phyloP scores from a whole-genome alignment of 129 eudicot genomes.

The sunflower (Helianthus annuus) region HanXRQr2.0-SUNRISE NC_035448.2:200546425-200546924 shows the following conservation, averaged over 20 bases:
- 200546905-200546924: no score
- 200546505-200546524: conserved; percentile 24
- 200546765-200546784: no score
- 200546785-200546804: no score
- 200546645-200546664: conserved; percentile 33
- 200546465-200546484: conserved; percentile 38
- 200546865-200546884: no score
- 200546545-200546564: conserved; percentile 71
- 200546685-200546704: conserved; percentile 82
- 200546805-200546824: no score
- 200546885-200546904: no score
- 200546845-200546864: no score
- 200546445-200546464: conserved; percentile 52
- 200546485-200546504: conserved; percentile 36
- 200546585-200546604: conserved; percentile 29
- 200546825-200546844: no score
- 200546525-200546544: conserved; percentile 82
- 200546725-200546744: conserved; percentile 15
- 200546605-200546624: conserved; percentile 15
- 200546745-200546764: not conserved
- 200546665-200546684: conserved; percentile 41
- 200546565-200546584: conserved; percentile 15
- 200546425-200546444: conserved; percentile 38
- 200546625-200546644: conserved; percentile 15
- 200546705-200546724: conserved; percentile 60